Evolutionary conservation across 2,329 filamentous ascomycete species (phyloP).

Genomic region (Sarocladium oryzae): DNA sequence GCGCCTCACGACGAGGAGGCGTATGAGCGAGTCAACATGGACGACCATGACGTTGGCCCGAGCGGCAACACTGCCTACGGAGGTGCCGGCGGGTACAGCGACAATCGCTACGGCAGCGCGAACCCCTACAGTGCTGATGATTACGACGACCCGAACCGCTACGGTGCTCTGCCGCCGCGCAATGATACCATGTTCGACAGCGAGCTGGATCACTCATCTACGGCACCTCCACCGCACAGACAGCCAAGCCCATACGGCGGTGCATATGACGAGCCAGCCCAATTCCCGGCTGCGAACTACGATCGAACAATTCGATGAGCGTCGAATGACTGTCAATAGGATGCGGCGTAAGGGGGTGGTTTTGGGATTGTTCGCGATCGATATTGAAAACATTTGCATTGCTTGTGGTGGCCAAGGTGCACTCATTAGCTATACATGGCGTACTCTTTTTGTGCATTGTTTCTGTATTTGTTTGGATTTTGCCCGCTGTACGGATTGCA

Average conservation of each 20-base stretch:
- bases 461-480: neutral
- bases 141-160: conserved; percentile 32
- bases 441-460: neutral
- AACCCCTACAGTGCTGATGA: conserved; percentile 33
- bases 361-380: neutral
- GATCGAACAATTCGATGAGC: conserved; percentile 38
- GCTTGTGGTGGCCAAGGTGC: neutral
- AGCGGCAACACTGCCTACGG: conserved; percentile 20
- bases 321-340: conserved; percentile 15
- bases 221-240: conserved; percentile 12
- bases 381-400: neutral
- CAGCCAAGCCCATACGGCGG: conserved; percentile 20
- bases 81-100: conserved; percentile 26
- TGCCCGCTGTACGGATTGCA: neutral
- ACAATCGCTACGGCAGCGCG: conserved; percentile 28
- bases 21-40: conserved; percentile 54
- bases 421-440: neutral
- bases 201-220: conserved; percentile 41
- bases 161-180: conserved; percentile 30
- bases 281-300: conserved; percentile 54
- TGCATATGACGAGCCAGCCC: conserved; percentile 37
- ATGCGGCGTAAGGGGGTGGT: conserved; percentile 14
- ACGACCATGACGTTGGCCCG: conserved; percentile 38
- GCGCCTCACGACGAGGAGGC: conserved; percentile 60
- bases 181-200: conserved; percentile 41